phyloP scores from a whole-genome alignment of 768 basidiomycete genomes.

The Mycena leptocephala region DNA sequence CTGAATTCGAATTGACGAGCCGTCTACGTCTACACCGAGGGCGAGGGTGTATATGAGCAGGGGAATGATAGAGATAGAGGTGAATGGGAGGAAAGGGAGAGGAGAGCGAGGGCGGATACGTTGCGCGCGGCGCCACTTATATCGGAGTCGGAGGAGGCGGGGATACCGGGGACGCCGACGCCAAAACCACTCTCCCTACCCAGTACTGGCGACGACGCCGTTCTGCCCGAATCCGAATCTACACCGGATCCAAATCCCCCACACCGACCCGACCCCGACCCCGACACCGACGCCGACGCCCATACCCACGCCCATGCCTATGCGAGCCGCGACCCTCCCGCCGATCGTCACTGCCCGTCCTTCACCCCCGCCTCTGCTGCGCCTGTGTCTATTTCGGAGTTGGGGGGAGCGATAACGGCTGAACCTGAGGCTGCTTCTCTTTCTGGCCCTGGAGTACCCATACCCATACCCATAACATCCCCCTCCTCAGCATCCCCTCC shows the following conservation, averaged over 20 bases:
- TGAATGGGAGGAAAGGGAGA: neutral
- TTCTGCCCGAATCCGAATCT: too few relatives aligned
- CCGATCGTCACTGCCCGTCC: slow-evolving; percentile 13
- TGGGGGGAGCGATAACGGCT: too few relatives aligned
- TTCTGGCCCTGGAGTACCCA: too few relatives aligned
- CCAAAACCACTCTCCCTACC: too few relatives aligned
- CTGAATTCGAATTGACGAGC: neutral
- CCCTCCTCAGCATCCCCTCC: too few relatives aligned
- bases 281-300: neutral
- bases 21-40: neutral
- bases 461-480: too few relatives aligned
- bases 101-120: slow-evolving; percentile 29
- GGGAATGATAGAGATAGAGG: neutral
- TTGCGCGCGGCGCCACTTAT: neutral
- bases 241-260: neutral
- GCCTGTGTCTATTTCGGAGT: too few relatives aligned
- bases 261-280: neutral
- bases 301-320: neutral
- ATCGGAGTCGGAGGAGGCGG: too few relatives aligned
- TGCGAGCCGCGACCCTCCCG: slow-evolving; percentile 24
- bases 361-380: neutral
- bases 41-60: neutral
- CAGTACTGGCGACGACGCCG: too few relatives aligned
- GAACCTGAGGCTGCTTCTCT: too few relatives aligned
- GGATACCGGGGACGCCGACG: neutral